These are phyloP conservation scores for Saprolegnia diclina DNA, from an alignment of 352 stramenopile species.

Conservation along the genomic window DNA sequence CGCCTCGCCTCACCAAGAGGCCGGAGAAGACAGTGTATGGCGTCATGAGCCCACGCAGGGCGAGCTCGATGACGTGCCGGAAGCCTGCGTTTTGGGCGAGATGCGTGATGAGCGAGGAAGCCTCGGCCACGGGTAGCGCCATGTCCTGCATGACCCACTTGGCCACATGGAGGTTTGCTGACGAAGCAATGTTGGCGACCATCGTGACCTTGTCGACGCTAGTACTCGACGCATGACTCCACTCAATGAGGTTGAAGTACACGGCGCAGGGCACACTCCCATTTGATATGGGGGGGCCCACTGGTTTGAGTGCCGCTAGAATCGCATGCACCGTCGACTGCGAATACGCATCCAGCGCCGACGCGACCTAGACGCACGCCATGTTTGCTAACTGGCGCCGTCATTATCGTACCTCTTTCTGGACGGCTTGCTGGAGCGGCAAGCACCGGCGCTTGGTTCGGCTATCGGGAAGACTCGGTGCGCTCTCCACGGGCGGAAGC, in stretches of 20 bases:
- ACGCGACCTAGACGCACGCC: neutral
- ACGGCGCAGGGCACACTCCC: neutral
- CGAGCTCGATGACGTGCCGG: neutral
- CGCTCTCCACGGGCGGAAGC: neutral
- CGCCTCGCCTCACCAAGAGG: constrained; percentile 6
- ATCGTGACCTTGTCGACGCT: neutral
- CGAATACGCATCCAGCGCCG: neutral
- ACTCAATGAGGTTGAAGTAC: neutral
- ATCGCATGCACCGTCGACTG: neutral
- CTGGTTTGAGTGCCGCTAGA: neutral
- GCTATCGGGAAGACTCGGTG: too few species aligned
- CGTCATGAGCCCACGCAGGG: neutral
- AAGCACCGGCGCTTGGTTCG: neutral
- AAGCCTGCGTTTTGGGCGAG: neutral
- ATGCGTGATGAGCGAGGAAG: neutral
- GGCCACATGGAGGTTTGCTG: neutral
- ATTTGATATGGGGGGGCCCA: neutral
- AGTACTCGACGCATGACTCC: neutral
- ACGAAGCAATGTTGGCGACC: constrained; percentile 1
- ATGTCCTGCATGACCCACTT: constrained; percentile 23
- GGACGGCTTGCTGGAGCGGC: neutral
- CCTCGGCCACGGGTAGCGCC: neutral
- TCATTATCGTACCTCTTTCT: neutral
- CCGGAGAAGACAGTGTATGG: neutral
- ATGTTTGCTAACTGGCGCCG: neutral